Evolutionary conservation across 352 stramenopile genomes (phyloP).

Genomic region (Thraustochytrium striatum): DNA sequence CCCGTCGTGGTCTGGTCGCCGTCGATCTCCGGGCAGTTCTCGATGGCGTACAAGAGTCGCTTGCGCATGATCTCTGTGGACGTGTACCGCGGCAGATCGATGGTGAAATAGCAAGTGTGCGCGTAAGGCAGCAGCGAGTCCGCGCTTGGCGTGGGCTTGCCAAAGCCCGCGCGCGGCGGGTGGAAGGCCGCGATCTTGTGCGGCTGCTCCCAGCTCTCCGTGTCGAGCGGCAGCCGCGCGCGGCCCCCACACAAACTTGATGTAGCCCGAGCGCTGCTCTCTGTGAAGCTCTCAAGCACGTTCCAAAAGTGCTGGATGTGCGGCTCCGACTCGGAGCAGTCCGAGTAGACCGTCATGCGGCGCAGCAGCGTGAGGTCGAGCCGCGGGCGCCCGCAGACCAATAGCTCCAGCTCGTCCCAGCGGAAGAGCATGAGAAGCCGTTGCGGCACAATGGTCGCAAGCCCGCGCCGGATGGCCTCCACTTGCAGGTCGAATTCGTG

Average conservation of each 20-base stretch:
- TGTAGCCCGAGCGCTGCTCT: constrained; percentile 81
- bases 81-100: constrained; percentile 65
- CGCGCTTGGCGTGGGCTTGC: constrained; percentile 69
- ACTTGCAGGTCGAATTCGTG: constrained; percentile 63
- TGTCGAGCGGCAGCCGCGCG: constrained; percentile 66
- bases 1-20: constrained; percentile 43
- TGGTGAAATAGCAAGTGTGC: constrained; percentile 69
- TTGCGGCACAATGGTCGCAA: constrained; percentile 58
- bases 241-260: constrained; percentile 84
- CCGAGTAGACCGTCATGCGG: constrained; percentile 61
- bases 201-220: constrained; percentile 68
- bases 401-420: constrained; percentile 62
- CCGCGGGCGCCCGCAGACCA: constrained; percentile 61
- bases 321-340: constrained; percentile 55
- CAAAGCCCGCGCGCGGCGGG: constrained; percentile 59
- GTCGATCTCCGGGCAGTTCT: constrained; percentile 43
- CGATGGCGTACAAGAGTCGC: constrained; percentile 75
- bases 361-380: constrained; percentile 64
- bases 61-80: constrained; percentile 64
- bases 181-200: constrained; percentile 51
- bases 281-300: constrained; percentile 74
- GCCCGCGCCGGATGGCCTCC: constrained; percentile 57
- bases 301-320: constrained; percentile 80
- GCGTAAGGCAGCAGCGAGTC: constrained; percentile 71
- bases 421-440: constrained; percentile 62